phyloP scores from a whole-genome alignment of 1,284 basidiomycete genomes.

The Naganishia albida region DNA sequence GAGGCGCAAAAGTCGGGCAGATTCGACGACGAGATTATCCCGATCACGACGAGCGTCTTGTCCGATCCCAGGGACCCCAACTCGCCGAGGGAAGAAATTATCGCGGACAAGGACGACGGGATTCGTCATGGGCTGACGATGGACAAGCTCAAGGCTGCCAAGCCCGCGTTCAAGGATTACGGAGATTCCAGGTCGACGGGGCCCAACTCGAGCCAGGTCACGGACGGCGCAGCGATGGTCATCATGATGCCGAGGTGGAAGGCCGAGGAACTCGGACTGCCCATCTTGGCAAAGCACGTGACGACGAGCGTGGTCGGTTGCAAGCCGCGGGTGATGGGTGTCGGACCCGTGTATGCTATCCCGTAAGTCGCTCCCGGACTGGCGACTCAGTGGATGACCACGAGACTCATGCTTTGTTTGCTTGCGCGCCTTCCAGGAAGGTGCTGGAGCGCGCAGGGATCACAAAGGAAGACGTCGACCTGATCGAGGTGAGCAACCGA shows the following conservation, averaged over 20 bases:
- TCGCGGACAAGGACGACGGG: conserved; percentile 75
- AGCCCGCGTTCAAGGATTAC: conserved; percentile 85
- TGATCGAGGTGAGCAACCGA: conserved; percentile 66
- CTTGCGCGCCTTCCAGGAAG: conserved; percentile 42
- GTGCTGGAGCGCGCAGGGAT: conserved; percentile 68
- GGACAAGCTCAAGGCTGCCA: conserved; percentile 67
- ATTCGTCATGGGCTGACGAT: conserved; percentile 75
- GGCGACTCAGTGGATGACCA: not conserved
- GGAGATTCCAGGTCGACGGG: conserved; percentile 74
- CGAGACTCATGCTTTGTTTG: not conserved
- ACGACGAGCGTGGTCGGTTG: conserved; percentile 71
- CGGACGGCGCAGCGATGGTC: conserved; percentile 83
- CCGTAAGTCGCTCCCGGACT: conserved; percentile 49
- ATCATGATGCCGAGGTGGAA: conserved; percentile 82
- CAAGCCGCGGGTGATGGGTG: conserved; percentile 78
- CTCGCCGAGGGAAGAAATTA: conserved; percentile 61
- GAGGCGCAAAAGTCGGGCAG: conserved; percentile 64
- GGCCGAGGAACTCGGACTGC: conserved; percentile 74
- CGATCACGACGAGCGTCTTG: conserved; percentile 62
- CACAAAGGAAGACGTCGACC: conserved; percentile 69
- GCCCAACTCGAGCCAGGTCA: conserved; percentile 85
- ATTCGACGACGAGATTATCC: conserved; percentile 77
- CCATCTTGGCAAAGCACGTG: conserved; percentile 75
- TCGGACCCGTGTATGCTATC: conserved; percentile 73
- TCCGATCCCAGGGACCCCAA: conserved; percentile 38